These are phyloP conservation scores for Kwoniella bestiolae DNA, from an alignment of 768 basidiomycete species.

Conservation along the genomic window DNA sequence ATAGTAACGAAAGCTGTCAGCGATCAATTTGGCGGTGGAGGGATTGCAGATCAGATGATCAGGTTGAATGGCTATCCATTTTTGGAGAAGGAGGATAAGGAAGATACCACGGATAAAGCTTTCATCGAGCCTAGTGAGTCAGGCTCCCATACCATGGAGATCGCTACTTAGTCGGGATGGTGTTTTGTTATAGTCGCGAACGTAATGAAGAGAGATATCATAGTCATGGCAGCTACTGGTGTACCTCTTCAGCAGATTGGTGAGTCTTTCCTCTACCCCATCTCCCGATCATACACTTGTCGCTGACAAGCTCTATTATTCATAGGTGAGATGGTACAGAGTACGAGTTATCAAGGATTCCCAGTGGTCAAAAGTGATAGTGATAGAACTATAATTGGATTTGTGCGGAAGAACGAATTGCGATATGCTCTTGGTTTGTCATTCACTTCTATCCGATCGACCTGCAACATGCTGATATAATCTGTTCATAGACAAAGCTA, in stretches of 20 bases:
- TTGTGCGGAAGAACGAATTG: constrained; percentile 84
- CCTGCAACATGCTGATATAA: neutral
- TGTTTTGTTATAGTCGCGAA: constrained; percentile 68
- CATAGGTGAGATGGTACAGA: constrained; percentile 72
- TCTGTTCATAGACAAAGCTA: constrained; percentile 68
- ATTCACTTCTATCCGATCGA: too few species aligned
- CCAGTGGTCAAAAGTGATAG: constrained; percentile 74
- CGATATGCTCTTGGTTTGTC: constrained; percentile 77
- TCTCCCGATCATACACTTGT: neutral
- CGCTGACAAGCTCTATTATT: constrained; percentile 8
- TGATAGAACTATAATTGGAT: constrained; percentile 72
- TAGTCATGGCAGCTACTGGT: constrained; percentile 73
- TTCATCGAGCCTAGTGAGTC: constrained; percentile 88
- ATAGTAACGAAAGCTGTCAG: constrained; percentile 96
- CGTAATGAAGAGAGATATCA: constrained; percentile 84
- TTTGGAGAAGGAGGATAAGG: constrained; percentile 84
- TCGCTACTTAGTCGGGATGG: too few species aligned
- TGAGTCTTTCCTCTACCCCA: constrained; percentile 58
- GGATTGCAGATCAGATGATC: constrained; percentile 97
- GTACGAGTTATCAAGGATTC: constrained; percentile 84
- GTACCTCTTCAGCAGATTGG: constrained; percentile 79
- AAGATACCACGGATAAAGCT: constrained; percentile 63
- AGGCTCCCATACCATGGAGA: too few species aligned
- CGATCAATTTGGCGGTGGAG: constrained; percentile 87
- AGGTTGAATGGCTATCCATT: constrained; percentile 96